phyloP scores from a whole-genome alignment of 2,329 filamentous ascomycete genomes.

The Ilyonectria mors-panacis region DNA sequence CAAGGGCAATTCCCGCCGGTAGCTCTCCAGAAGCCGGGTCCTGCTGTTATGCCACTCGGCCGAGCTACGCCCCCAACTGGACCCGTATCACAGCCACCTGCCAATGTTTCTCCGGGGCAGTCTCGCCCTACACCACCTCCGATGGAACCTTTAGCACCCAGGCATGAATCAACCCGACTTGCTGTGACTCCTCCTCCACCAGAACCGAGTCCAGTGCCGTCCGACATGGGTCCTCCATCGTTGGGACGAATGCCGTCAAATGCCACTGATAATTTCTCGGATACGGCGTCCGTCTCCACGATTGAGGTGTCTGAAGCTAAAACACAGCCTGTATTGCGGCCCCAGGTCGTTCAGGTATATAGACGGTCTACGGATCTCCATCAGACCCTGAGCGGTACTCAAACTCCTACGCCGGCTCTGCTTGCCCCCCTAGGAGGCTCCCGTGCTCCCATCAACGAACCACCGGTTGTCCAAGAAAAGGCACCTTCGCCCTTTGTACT shows the following conservation, averaged over 20 bases:
- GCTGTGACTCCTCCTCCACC: conserved; percentile 17
- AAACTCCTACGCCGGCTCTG: conserved; percentile 32
- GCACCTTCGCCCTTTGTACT: conserved; percentile 13
- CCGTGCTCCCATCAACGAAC: not conserved
- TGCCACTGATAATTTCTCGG: conserved; percentile 42
- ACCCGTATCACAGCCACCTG: conserved; percentile 9
- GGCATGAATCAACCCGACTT: not conserved
- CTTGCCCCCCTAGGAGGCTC: not conserved
- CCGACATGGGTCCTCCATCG: conserved; percentile 33
- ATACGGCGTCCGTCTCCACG: conserved; percentile 44
- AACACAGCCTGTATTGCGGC: conserved; percentile 43
- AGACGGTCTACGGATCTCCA: conserved; percentile 42
- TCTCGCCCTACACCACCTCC: not conserved
- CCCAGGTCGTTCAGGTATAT: conserved; percentile 45
- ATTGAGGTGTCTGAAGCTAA: conserved; percentile 47
- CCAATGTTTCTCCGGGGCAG: not conserved
- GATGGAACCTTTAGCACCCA: not conserved
- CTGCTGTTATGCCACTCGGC: not conserved
- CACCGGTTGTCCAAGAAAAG: conserved; percentile 8
- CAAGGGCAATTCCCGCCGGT: conserved; percentile 3
- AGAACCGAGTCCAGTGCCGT: conserved; percentile 36
- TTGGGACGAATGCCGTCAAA: conserved; percentile 36
- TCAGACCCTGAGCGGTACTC: conserved; percentile 20
- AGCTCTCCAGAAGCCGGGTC: not conserved
- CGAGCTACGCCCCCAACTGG: conserved; percentile 1